phyloP scores from a whole-genome alignment of 306 rosid genomes.

The Oxytropis ochrocephala region DNA sequence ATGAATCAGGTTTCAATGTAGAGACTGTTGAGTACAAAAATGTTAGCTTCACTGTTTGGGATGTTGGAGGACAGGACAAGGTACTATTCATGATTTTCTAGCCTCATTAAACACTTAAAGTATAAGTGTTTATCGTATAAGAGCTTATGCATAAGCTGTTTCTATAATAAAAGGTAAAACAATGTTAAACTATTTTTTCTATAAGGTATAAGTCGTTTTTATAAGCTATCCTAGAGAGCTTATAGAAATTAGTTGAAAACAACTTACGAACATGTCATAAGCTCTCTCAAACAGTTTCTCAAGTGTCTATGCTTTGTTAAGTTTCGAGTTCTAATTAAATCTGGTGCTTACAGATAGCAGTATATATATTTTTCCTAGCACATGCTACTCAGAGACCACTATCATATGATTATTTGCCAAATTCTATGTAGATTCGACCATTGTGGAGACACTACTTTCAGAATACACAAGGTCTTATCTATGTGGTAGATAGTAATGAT shows the following conservation, averaged over 20 bases:
- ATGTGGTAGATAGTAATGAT: conserved; percentile 81
- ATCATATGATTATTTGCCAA: background rate
- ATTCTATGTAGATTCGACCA: conserved; percentile 61
- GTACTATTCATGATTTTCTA: conserved; percentile 21
- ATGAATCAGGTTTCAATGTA: conserved; percentile 67
- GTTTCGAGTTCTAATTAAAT: too few relatives aligned
- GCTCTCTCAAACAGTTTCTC: too few relatives aligned
- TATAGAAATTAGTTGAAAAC: too few relatives aligned
- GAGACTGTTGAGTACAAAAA: conserved; percentile 88
- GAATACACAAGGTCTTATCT: conserved; percentile 81
- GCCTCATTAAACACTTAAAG: background rate
- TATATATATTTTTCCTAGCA: background rate
- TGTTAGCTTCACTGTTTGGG: conserved; percentile 92
- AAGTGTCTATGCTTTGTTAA: too few relatives aligned
- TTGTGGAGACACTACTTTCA: conserved; percentile 92
- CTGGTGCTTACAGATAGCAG: background rate
- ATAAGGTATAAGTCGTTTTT: too few relatives aligned
- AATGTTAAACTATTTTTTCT: too few relatives aligned
- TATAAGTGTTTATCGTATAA: too few relatives aligned
- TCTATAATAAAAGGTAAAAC: too few relatives aligned
- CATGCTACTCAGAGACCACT: background rate
- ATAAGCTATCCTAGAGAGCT: too few relatives aligned
- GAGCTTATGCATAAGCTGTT: too few relatives aligned
- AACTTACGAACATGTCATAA: too few relatives aligned
- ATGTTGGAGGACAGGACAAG: conserved; percentile 94